Percentiles rank a stretch among this genome's conserved stretches.
phyloP scores from a whole-genome alignment of 2,329 filamentous ascomycete genomes.

The Pestalotiopsis sp. region DNA sequence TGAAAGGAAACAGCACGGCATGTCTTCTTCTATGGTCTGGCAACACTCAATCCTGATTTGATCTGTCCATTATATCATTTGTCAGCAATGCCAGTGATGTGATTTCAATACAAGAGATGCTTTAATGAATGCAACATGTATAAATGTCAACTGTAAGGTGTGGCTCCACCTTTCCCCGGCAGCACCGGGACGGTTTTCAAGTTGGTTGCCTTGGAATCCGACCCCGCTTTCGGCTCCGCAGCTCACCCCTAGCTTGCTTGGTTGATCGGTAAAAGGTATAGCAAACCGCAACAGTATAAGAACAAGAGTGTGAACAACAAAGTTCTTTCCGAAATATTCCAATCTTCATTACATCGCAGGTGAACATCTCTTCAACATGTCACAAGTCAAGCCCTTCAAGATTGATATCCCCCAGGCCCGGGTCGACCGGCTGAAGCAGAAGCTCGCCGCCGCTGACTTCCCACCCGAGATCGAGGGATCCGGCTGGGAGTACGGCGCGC shows the following conservation, averaged over 20 bases:
- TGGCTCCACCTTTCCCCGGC: neutral
- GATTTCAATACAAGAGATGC: neutral
- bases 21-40: neutral
- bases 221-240: neutral
- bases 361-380: neutral
- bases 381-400: constrained; percentile 40
- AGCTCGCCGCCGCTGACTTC: constrained; percentile 55
- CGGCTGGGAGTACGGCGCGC: constrained; percentile 61
- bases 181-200: neutral
- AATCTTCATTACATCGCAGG: neutral
- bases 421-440: constrained; percentile 56
- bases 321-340: neutral
- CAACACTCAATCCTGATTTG: neutral
- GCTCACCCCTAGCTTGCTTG: neutral
- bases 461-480: constrained; percentile 58
- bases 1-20: too few relatives aligned
- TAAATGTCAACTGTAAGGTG: neutral
- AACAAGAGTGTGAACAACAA: too few relatives aligned
- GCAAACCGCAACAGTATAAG: neutral
- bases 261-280: neutral
- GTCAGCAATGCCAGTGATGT: neutral
- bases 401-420: constrained; percentile 54
- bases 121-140: neutral
- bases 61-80: neutral
- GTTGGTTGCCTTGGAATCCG: neutral